Base-by-base conservation (phyloP, 2,329 filamentous ascomycete genomes). In the Beauveria sp. region DNA sequence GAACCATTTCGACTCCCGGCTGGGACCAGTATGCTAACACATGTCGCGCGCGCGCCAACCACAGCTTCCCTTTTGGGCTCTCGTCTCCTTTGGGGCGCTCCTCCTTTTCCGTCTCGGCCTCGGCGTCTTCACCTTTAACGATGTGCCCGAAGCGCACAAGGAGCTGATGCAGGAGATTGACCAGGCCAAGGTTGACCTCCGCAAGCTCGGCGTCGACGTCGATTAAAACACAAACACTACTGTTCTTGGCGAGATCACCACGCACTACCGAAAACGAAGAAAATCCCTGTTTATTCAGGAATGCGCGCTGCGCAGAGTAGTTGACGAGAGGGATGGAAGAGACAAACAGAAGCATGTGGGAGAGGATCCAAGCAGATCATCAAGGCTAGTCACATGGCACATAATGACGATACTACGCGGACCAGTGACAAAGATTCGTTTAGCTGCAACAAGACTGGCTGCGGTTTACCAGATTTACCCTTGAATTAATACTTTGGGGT, bases 121-220 rank as follows among this genome's bases (percentile, higher is more conserved):
- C 79, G 94, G 94, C 66, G 90, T 99, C 68, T 82, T 96, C 72
- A 96, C 91, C 61, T 99, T 99, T 83, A 94, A 96, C 80, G 92
- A 97, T 76, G 91, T 96, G 54, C 92, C 93, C 59, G 84, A 91
- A 64, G 94, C 94, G 57, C 89, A 97, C 76, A 85, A 87, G 72
- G 92, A 97, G 77, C 79, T 99, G 68, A 91, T 94, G 82, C 80
- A 78, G 68, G 90, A 97, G 77, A 94, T 96, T 71, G 83, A 91
- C 64, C 67, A 86, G 74, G 91, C 91, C 65, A 88, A 89, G 78
- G 78, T 77, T 64, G 91, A 96, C 68, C 77, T 96, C 73, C 84
- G 84, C 71, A 80, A 80, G 62, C 84, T 88, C 73, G 91, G 91
- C 9, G 90, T 96, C 46, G 85, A 89, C 66, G 87, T 93, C 63